Evolutionary conservation across 2,329 filamentous ascomycete genomes (phyloP), one percentile per base, ranked within the genome.

Genomic region (Acephala macrosclerotiorum): DNA sequence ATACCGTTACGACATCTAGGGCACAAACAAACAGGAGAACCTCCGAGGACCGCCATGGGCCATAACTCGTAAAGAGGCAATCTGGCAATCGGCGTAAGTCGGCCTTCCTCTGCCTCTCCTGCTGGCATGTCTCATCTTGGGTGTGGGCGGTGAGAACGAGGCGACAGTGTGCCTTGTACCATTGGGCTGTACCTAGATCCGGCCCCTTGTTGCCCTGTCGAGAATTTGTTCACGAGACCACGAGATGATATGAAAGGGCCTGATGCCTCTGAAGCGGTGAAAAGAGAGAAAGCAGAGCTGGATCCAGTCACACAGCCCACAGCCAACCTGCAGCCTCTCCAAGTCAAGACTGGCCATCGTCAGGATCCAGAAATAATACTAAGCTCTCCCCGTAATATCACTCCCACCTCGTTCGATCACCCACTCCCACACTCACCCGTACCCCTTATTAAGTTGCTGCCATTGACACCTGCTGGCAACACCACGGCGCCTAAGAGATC

Each of bases 211-310:
- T 33, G 29, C 29, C 29, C 63, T 64, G 61, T 63, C 42, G 33
- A 40, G 61, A 59, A 56, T 38, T 16, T 55, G 61, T 61, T 66
- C 66, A 64, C 61, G 61, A 64, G 63, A 66, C 66, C 66, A 51
- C 45, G 33, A 55, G 36, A 11, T 60, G 40, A 42, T 51, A 60
- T 64, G 49, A 60, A n/a, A 35, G 20, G 9, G 53, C 49, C 55
- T 36, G 35, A 57, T 49, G 59, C 33, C 20, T 29, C 16, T 25
- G 47, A 49, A 65, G 63, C 63, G 63, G 63, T 65, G 63, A 65
- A 65, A 61, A 45, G 12, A 40, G 33, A 60, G 18, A 12, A 36
- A 38, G 38, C 20, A 38, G 36, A 36, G 42, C 55, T 57, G 29
- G 35, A 25, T 20, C 55, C 55, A 57, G 55, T 40, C 33, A 53